Evolutionary conservation across 495 filamentous ascomycete genomes (phyloP), one percentile per base, ranked within the genome.

Genomic region (Halenospora varia): DNA sequence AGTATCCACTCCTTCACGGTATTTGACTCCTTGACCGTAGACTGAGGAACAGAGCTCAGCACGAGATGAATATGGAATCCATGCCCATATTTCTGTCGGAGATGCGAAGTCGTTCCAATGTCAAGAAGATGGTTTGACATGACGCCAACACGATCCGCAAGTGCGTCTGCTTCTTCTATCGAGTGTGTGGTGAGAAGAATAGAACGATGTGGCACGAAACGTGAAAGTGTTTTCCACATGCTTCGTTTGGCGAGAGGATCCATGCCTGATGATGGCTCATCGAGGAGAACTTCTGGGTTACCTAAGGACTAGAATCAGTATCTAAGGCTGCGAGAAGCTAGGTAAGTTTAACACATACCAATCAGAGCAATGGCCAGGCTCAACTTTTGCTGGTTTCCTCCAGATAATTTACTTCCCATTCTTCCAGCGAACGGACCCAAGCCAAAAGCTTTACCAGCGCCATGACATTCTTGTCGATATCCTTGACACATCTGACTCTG

Each of bases 91-190:
- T 78, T 73, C 40, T 67, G 67, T 2, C 86, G 71, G 23, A 90
- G 66, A 45, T 77, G 62, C 10, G 82, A 78, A 0, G 79, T 78
- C 0, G 80, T 79, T 10, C 86, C 87, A 60, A 89, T 70, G 10
- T 86, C 86, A 0, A 90, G 75, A 82, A 90, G 87, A 2, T 76
- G 65, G 57, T 74, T 77, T 6, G 85, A 83, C 44, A 90, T 68
- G 58, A 90, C 88, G 10, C 86, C 88, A 0, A 82, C 87, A 10
- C 84, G 76, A 48, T 78, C 74, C 1, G 86, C 86, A 13, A 90
- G 74, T 3, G 86, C 84, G 50, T 88, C 84, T 10, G 88, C 88
- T 67, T 90, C 87, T 65, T 90, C 87, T 88, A 90, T 90, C 22
- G 73, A 79, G 63, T 90, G 88, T 11, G 87, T 90, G 18, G 85